A percentile compares a stretch with the other conserved stretches of the same genome.
phyloP scores from a whole-genome alignment of 768 basidiomycete genomes.

The Hypholoma sublateritium region DNA sequence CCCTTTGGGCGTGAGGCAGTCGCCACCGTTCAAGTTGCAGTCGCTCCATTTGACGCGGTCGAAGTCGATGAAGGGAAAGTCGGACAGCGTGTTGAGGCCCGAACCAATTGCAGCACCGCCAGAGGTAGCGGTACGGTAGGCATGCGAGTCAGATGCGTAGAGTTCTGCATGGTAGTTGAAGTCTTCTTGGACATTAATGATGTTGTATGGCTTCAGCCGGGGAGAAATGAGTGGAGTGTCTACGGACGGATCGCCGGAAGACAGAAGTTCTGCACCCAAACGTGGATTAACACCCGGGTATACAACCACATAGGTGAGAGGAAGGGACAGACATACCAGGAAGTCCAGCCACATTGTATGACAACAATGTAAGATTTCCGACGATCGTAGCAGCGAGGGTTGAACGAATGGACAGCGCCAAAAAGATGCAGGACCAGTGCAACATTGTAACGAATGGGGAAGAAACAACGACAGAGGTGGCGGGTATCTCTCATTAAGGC shows the following conservation, averaged over 20 bases:
- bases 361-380: constrained; percentile 27
- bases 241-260: constrained; percentile 25
- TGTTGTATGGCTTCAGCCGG: constrained; percentile 29
- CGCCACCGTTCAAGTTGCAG: constrained; percentile 29
- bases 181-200: constrained; percentile 36
- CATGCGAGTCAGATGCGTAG: constrained; percentile 34
- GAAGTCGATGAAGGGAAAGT: constrained; percentile 32
- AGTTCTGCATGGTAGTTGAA: constrained; percentile 38
- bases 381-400: constrained; percentile 20
- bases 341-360: constrained; percentile 34
- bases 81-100: constrained; percentile 37
- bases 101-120: constrained; percentile 34
- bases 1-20: constrained; percentile 40
- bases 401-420: constrained; percentile 2
- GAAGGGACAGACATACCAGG: constrained; percentile 24
- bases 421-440: constrained; percentile 1
- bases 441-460: background rate
- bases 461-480: background rate
- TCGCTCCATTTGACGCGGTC: constrained; percentile 29
- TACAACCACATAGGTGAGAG: background rate
- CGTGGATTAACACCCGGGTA: background rate
- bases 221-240: constrained; percentile 33
- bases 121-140: constrained; percentile 36
- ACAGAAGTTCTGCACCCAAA: constrained; percentile 20
- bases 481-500: too few relatives aligned